A percentile compares a stretch with the other conserved stretches of the same genome.
These are phyloP conservation scores for Russula ochroleuca DNA, from an alignment of 768 basidiomycete species.

Conservation along the genomic window DNA sequence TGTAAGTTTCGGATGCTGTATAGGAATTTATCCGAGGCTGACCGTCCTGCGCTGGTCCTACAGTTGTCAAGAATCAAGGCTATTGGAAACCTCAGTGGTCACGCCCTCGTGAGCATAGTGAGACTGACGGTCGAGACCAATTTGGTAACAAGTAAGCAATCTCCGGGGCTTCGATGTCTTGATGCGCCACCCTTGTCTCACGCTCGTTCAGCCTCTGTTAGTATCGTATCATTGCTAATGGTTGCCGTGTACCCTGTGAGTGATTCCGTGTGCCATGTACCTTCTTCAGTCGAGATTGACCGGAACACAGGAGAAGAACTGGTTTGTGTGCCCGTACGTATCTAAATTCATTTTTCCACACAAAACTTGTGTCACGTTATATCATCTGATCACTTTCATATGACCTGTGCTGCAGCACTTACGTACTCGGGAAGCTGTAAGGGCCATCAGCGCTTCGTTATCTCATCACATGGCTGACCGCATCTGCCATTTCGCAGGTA, in stretches of 20 bases:
- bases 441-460: not conserved
- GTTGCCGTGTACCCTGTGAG: constrained; percentile 7
- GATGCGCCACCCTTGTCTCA: not conserved
- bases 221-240: constrained; percentile 1
- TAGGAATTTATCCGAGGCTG: not conserved
- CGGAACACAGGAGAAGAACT: constrained; percentile 7
- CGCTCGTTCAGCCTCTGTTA: not conserved
- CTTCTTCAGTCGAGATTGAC: not conserved
- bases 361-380: not conserved
- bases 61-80: not conserved
- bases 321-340: constrained; percentile 12
- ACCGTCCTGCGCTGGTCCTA: not conserved
- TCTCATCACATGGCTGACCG: not conserved
- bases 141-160: constrained; percentile 19
- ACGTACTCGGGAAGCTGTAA: constrained; percentile 21
- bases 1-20: not conserved
- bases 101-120: constrained; percentile 27
- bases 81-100: not conserved
- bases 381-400: not conserved
- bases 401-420: constrained; percentile 1
- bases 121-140: constrained; percentile 32
- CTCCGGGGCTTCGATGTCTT: no score
- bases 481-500: constrained; percentile 2
- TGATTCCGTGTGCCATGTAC: not conserved
- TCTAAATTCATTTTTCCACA: not conserved